Percentiles rank a stretch among this genome's conserved stretches.
Evolutionary conservation across 306 rosid species (phyloP).

Genomic region (Pyrus pyrifolia): DNA sequence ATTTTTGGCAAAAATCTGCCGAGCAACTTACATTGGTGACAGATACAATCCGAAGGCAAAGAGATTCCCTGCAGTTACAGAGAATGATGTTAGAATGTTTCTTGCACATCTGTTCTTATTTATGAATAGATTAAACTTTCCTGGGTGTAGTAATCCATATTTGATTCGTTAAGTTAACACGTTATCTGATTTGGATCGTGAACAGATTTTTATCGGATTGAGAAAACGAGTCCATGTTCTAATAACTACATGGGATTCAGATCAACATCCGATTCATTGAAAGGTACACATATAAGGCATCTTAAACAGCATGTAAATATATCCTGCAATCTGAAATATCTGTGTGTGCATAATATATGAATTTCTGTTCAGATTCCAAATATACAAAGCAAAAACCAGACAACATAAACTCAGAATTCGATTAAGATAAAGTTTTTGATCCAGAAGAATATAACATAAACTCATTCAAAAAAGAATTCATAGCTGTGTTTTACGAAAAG

Average conservation of each 20-base stretch:
- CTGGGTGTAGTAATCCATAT: no score
- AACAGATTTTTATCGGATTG: no score
- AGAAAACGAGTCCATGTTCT: no score
- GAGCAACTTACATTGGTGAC: constrained; percentile 34
- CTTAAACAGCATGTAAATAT: background rate
- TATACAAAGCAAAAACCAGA: background rate
- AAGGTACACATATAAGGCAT: background rate
- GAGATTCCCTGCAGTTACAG: constrained; percentile 27
- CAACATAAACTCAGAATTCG: background rate
- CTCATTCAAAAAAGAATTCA: background rate
- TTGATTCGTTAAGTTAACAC: no score
- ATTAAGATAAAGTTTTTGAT: background rate
- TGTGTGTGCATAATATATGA: no score
- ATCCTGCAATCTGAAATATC: no score
- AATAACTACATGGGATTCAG: no score
- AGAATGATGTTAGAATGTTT: constrained; percentile 4
- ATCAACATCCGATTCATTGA: no score
- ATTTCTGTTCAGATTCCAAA: no score
- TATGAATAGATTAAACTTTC: background rate
- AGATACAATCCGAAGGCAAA: constrained; percentile 36
- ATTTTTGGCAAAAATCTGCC: background rate
- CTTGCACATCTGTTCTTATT: no score
- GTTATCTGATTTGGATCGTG: no score
- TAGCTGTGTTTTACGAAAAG: background rate
- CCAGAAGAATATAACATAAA: background rate